Base-by-base conservation (phyloP, 2,329 filamentous ascomycete genomes). In the Zelopaecilomyces penicillatus region DNA sequence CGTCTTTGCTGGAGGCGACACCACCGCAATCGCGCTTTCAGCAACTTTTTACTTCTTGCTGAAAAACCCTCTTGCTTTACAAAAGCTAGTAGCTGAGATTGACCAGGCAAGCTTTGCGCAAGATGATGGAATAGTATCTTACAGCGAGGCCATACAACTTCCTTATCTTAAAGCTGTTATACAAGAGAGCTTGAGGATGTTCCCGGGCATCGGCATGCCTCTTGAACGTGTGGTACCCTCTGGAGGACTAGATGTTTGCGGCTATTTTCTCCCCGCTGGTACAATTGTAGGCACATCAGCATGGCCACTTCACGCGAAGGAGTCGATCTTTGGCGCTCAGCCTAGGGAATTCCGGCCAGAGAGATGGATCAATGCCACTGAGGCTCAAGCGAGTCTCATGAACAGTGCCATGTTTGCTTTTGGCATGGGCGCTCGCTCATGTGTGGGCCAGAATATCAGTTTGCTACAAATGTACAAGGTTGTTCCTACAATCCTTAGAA, bases 401-500 rank as follows among this genome's bases (percentile, higher is more conserved):
- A 54, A 43, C 0, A 54, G 56, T 5, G 54, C 51, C 42, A 58
- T 58, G 56, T 54, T 58, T 55, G 82, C 86, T 53, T 87, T 87
- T 60, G 83, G 83, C 2, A 83, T 83, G 63, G 83, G 83, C 0
- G 75, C 77, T 8, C 66, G 83, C 54, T 86, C 83, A 2, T 87
- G 83, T 53, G 84, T 71, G 65, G 84, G 84, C 37, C 81, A 79
- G 70, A 82, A 82, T 48, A 81, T 82, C 39, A 77, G 74, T 48
- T 52, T 81, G 54, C 52, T 81, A 54, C 78, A 82, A 67, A 78
- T 82, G 46, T 80, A 82, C 60, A 82, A 82, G 66, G 55, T 82
- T 39, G 73, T 81, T 27, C 78, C 78, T 1, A 40, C 27, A 29
- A 29, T 40, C 19, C 30, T 40, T 11, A 11, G 38, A 9, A 29